Evolutionary conservation across 495 filamentous ascomycete species (phyloP), one percentile per base, ranked within the genome.

Genomic region (Tuber indicum): DNA sequence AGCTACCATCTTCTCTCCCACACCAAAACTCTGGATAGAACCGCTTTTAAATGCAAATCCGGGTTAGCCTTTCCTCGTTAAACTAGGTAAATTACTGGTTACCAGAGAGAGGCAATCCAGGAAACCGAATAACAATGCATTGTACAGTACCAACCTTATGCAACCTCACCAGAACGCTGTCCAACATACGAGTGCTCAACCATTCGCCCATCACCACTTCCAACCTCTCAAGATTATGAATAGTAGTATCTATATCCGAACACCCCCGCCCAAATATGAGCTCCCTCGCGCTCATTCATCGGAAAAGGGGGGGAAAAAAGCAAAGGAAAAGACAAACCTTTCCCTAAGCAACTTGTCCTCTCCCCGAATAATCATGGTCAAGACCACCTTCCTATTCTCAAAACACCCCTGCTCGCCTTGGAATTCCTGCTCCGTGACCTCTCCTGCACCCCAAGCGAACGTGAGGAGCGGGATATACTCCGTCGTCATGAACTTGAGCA

Each of bases 61-160:
- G 3, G 26, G 26, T 66, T 66, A 66, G 58, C 58, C 26, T 66
- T 66, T 14, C 26, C 26, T 66, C 26, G 26, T 19, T 66, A 66
- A 66, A 17, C 58, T n/a, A 66, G 26, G 26, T 36, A n/a, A n/a
- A n/a, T n/a, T n/a, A 36, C 58, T 3, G n/a, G 26, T 36, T 36
- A 19, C 58, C 26, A 36, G 10, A 16, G 36, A 6, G 16, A 3
- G 14, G 7, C 58, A 36, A 66, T 17, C 12, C 1, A 3, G 12
- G 58, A 17, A 66, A 6, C 39, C 39, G 16, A 66, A 66, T 17
- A 17, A 36, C 52, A 62, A 62, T 62, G 1, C 3, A 62, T 14
- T 62, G n/a, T 62, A 62, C 52, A 26, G n/a, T 62, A 62, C 52
- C 26, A 66, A 66, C 58, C 58, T 66, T 66, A 66, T 66, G 58